A percentile compares a stretch with the other conserved stretches of the same genome.
phyloP scores from a whole-genome alignment of 2,329 filamentous ascomycete species.

The Nothomitra cinnamomea region DNA sequence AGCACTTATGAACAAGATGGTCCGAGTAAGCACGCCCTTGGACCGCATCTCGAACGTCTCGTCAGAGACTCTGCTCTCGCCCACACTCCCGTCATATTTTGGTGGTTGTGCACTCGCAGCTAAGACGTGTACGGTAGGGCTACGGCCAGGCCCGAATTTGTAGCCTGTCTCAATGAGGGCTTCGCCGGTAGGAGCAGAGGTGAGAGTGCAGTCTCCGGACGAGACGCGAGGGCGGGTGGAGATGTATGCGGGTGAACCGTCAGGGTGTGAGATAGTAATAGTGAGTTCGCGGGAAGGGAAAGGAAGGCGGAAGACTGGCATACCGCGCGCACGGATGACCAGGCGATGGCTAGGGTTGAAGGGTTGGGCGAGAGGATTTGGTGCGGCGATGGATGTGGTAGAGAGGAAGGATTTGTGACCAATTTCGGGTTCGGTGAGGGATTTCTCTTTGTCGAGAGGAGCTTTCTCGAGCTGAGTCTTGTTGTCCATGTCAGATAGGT shows the following conservation, averaged over 20 bases:
- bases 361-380: too few relatives aligned
- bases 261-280: slow-evolving; percentile 18
- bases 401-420: too few relatives aligned
- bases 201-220: slow-evolving; percentile 33
- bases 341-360: too few relatives aligned
- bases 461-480: too few relatives aligned
- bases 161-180: slow-evolving; percentile 37
- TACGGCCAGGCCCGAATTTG: slow-evolving; percentile 36
- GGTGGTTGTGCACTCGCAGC: slow-evolving; percentile 14
- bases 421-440: too few relatives aligned
- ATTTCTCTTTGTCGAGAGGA: too few relatives aligned
- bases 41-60: slow-evolving; percentile 18
- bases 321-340: too few relatives aligned
- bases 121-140: slow-evolving; percentile 29
- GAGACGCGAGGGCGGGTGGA: slow-evolving; percentile 31
- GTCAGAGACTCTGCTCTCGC: not conserved
- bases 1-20: slow-evolving; percentile 29
- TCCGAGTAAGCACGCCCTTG: slow-evolving; percentile 28
- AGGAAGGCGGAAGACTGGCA: slow-evolving; percentile 27
- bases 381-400: too few relatives aligned
- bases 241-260: slow-evolving; percentile 29
- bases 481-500: too few relatives aligned
- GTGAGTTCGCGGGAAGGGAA: slow-evolving; percentile 23
- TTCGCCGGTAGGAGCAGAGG: slow-evolving; percentile 19
- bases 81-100: slow-evolving; percentile 1